These are phyloP conservation scores for Cryptococcus wingfieldii DNA, from an alignment of 1,284 basidiomycete species.

Conservation along the genomic window DNA sequence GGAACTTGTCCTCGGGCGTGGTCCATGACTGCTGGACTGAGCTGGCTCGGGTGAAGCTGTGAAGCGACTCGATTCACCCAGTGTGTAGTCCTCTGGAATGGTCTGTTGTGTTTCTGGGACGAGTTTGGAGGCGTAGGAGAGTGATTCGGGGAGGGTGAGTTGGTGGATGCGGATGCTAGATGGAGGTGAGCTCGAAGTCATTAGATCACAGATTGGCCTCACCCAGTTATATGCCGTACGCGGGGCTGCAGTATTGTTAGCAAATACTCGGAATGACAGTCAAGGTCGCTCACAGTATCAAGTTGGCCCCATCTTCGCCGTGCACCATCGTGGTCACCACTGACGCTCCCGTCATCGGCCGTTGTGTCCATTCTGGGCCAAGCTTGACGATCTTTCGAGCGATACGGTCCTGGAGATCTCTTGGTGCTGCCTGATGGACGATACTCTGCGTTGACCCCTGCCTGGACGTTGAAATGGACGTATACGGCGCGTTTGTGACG, in stretches of 20 bases:
- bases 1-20: conserved; percentile 1
- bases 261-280: background rate
- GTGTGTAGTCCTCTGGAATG: conserved; percentile 1
- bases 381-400: too few species aligned
- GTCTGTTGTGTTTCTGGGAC: background rate
- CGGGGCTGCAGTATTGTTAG: conserved; percentile 18
- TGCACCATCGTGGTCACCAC: too few species aligned
- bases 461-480: too few species aligned
- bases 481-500: too few species aligned
- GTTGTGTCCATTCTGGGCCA: too few species aligned
- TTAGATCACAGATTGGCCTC: background rate
- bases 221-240: conserved; percentile 40
- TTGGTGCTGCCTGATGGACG: too few species aligned
- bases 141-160: conserved; percentile 31
- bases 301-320: too few species aligned
- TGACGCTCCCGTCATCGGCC: too few species aligned
- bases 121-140: conserved; percentile 21
- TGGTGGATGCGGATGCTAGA: conserved; percentile 41
- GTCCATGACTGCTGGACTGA: background rate
- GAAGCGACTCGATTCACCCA: conserved; percentile 5
- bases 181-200: conserved; percentile 3
- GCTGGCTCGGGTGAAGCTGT: background rate
- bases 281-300: too few species aligned
- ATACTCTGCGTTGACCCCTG: too few species aligned
- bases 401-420: too few species aligned